Evolutionary conservation across 140 eudicot species (phyloP).

Genomic region (Ambrosia hybrid): DNA sequence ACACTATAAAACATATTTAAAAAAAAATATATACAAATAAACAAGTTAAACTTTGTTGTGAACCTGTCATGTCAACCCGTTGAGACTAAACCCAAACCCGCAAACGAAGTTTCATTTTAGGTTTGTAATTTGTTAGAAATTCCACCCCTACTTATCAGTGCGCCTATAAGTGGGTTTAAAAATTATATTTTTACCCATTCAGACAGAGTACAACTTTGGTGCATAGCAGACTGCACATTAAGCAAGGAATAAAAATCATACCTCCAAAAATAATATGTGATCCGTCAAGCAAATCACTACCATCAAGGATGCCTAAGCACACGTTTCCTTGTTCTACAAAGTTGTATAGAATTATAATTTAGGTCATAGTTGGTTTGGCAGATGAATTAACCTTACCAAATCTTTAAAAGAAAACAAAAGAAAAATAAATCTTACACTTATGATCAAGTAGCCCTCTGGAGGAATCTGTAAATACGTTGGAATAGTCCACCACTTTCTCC

Average conservation of each 20-base stretch:
- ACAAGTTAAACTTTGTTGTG: too few relatives aligned
- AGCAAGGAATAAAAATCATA: conserved; percentile 27
- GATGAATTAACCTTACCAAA: background rate
- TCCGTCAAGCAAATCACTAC: conserved; percentile 65
- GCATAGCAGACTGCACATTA: background rate
- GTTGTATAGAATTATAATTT: background rate
- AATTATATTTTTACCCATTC: too few relatives aligned
- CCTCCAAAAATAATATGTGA: conserved; percentile 84
- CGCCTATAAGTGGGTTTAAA: background rate
- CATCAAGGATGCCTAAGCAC: conserved; percentile 81
- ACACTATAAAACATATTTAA: background rate
- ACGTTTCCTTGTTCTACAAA: conserved; percentile 66
- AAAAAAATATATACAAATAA: background rate
- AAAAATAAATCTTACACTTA: conserved; percentile 39
- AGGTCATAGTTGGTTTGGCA: conserved; percentile 7
- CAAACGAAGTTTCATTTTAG: background rate
- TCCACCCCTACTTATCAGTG: background rate
- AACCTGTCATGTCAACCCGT: background rate
- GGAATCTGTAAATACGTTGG: conserved; percentile 53
- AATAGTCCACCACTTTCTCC: conserved; percentile 69
- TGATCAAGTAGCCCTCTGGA: conserved; percentile 70
- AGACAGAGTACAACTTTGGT: too few relatives aligned
- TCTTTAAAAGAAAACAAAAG: background rate
- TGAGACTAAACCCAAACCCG: background rate
- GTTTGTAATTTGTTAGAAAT: background rate